These are phyloP conservation scores for Apophysomyces elegans DNA, from an alignment of 371 early-diverging fungal species.

Conservation along the genomic window DNA sequence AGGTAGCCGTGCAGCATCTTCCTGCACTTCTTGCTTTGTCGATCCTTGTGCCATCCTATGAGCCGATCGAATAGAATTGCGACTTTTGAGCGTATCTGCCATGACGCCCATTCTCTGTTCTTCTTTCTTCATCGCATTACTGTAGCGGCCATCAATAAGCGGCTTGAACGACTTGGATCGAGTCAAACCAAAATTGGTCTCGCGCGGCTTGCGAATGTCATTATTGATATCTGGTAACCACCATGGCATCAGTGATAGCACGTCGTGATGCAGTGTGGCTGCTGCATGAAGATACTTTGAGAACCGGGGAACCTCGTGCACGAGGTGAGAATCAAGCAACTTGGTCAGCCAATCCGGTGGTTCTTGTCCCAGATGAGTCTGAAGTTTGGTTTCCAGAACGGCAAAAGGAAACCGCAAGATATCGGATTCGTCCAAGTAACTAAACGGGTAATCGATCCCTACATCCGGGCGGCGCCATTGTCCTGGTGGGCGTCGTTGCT, in stretches of 20 bases:
- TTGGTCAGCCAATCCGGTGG: constrained; percentile 91
- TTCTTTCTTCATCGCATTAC: constrained; percentile 4
- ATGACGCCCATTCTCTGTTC: constrained; percentile 4
- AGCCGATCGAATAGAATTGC: constrained; percentile 4
- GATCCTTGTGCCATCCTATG: background rate
- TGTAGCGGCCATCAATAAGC: constrained; percentile 7
- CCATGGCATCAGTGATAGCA: constrained; percentile 87
- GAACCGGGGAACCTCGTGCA: constrained; percentile 95
- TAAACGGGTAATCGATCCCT: constrained; percentile 84
- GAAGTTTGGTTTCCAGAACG: constrained; percentile 93
- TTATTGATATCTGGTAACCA: constrained; percentile 68
- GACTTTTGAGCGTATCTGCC: constrained; percentile 9
- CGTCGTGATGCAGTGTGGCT: constrained; percentile 77
- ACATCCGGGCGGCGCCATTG: constrained; percentile 92
- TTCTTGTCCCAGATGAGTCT: constrained; percentile 80
- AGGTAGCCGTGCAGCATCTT: background rate
- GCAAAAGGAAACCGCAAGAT: constrained; percentile 91
- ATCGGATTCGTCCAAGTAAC: constrained; percentile 69
- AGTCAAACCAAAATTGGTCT: background rate
- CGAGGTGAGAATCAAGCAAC: constrained; percentile 79
- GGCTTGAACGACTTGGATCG: constrained; percentile 2
- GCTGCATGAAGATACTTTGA: constrained; percentile 96
- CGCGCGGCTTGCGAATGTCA: constrained; percentile 38
- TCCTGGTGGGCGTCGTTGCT: constrained; percentile 58
- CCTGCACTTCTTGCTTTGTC: background rate